Conservation (phyloP, 2,329 filamentous ascomycete genomes). For the Daldinia sp. region DNA sequence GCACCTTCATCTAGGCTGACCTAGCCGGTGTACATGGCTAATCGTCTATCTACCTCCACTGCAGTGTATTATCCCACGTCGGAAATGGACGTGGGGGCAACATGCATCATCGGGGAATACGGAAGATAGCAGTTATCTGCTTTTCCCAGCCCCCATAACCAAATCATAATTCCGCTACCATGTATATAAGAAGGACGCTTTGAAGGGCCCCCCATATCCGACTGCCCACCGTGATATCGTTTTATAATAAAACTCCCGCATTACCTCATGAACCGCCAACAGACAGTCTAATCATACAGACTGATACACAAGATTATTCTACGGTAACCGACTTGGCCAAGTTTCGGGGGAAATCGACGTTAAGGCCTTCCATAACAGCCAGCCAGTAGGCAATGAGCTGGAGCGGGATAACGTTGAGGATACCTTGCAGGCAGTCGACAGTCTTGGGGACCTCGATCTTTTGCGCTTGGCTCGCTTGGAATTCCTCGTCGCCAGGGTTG, state of each 20-base stretch:
- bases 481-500: slow-evolving; percentile 89
- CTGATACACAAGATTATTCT: slow-evolving; percentile 69
- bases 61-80: slow-evolving; percentile 18
- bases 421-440: slow-evolving; percentile 92
- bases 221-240: slow-evolving; percentile 36
- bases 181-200: slow-evolving; percentile 36
- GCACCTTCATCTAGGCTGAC: slow-evolving; percentile 17
- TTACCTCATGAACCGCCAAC: slow-evolving; percentile 29
- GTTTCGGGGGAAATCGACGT: slow-evolving; percentile 98
- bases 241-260: slow-evolving; percentile 40
- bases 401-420: slow-evolving; percentile 96
- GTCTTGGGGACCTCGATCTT: slow-evolving; percentile 98
- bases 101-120: slow-evolving; percentile 21
- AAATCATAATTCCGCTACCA: slow-evolving; percentile 33
- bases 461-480: slow-evolving; percentile 85
- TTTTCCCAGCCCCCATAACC: slow-evolving; percentile 16
- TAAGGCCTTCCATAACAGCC: slow-evolving; percentile 92
- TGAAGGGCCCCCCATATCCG: slow-evolving; percentile 37
- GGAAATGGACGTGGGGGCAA: slow-evolving; percentile 14
- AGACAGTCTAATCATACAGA: slow-evolving; percentile 25
- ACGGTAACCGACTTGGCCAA: slow-evolving; percentile 99
- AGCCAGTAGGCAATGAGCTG: slow-evolving; percentile 99
- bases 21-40: slow-evolving; percentile 20
- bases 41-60: slow-evolving; percentile 25
- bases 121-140: slow-evolving; percentile 15